phyloP scores from a whole-genome alignment of 192 early-diverging fungal species.

The Coemansia sp. region DNA sequence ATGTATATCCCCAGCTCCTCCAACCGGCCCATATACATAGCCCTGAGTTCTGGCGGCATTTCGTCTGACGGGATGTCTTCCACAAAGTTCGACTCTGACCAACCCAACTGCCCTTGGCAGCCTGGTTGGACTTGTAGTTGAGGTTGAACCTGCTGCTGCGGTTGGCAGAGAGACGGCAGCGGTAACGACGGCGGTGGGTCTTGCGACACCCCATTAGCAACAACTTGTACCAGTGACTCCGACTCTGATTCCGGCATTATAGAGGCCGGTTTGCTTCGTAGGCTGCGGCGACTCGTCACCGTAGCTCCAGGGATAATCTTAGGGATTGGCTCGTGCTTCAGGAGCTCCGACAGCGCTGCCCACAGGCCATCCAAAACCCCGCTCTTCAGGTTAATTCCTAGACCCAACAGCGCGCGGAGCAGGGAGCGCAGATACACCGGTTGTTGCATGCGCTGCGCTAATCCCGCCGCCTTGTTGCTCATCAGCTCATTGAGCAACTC shows the following conservation, averaged over 20 bases:
- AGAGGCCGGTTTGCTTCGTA: neutral
- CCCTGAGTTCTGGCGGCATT: slow-evolving; percentile 2
- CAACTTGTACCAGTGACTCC: neutral
- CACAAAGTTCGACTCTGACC: neutral
- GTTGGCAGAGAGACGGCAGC: neutral
- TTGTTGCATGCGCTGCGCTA: neutral
- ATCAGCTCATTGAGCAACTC: slow-evolving; percentile 3
- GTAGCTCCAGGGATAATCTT: neutral
- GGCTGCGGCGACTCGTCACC: neutral
- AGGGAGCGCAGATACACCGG: slow-evolving; percentile 23
- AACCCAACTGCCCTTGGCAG: neutral
- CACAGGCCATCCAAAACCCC: slow-evolving; percentile 36
- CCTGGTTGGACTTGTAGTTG: neutral
- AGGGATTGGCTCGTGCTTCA: slow-evolving; percentile 9
- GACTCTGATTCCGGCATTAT: neutral
- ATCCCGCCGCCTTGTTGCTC: neutral
- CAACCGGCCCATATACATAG: slow-evolving; percentile 20
- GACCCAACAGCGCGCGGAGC: slow-evolving; percentile 37
- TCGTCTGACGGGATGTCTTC: neutral
- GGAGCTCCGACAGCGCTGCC: slow-evolving; percentile 21
- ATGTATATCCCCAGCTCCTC: slow-evolving; percentile 28
- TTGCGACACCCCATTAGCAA: neutral
- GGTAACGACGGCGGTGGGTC: neutral
- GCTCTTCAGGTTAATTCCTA: slow-evolving; percentile 29
- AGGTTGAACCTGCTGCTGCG: neutral